These are phyloP conservation scores for Daldinia eschscholtzii DNA, from an alignment of 2,329 filamentous ascomycete genomes.

Conservation along the genomic window DNA sequence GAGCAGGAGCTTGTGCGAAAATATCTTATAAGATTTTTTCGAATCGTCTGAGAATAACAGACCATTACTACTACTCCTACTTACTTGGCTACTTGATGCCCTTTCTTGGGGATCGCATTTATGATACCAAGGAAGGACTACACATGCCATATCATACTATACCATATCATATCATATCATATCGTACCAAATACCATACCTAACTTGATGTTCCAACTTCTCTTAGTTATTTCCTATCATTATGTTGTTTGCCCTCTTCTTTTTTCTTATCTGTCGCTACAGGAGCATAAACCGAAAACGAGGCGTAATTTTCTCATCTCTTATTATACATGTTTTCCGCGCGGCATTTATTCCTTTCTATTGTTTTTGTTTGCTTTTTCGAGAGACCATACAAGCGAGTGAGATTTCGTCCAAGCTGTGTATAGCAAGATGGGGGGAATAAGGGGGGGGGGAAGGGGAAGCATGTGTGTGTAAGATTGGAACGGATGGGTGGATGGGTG, in stretches of 20 bases:
- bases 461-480: conserved; percentile 1
- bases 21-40: conserved; percentile 37
- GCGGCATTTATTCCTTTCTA: conserved; percentile 6
- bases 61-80: not conserved
- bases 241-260: not conserved
- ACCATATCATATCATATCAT: conserved; percentile 6
- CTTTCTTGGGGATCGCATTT: not conserved
- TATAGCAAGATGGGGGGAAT: not conserved
- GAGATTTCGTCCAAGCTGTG: conserved; percentile 11
- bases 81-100: conserved; percentile 13
- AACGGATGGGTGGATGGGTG: too few relatives aligned
- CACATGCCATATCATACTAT: conserved; percentile 18
- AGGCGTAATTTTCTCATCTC: conserved; percentile 20
- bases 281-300: conserved; percentile 27
- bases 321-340: conserved; percentile 17
- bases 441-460: not conserved
- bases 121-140: too few relatives aligned
- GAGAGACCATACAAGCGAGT: conserved; percentile 14
- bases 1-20: conserved; percentile 35
- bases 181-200: conserved; percentile 16
- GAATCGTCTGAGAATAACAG: conserved; percentile 13
- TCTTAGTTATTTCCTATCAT: conserved; percentile 16
- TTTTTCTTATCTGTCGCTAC: conserved; percentile 17
- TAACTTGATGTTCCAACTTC: conserved; percentile 8
- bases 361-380: not conserved